Evolutionary conservation across 306 rosid species (phyloP), one percentile per base, ranked within the genome.

Genomic region (Cicer cuneatum): DNA sequence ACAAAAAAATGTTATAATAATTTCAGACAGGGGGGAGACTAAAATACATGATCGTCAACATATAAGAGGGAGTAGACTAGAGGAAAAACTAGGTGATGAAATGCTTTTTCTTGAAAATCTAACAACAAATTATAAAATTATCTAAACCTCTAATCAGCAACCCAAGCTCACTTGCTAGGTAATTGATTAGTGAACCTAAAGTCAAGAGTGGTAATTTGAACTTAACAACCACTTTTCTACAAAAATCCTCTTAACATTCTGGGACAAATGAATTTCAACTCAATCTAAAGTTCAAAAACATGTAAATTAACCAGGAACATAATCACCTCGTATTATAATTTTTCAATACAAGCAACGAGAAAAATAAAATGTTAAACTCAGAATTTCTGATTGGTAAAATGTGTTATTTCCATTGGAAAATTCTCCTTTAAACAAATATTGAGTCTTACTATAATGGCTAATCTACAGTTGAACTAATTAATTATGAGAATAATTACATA

Each of bases 201-300:
- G 45, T 59, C 29, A 60, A 35, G 43, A 60, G 51, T 41, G 43
- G 52, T 4, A 41, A 29, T 48, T 71, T 66, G 71, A 71, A 63
- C 35, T 70, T 71, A 74, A 42, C 48, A 48, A 15, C 65, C 38
- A 56, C 13, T 58, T 33, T 29, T 54, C 64, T 29, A 35, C 18
- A n/a, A 14, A 78, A 63, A 38, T 67, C 69, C 47, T 14, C 19
- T n/a, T 77, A 66, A 69, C 42, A 63, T 66, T 42, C 47, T 69
- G 61, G 53, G 41, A 56, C 43, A 69, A 51, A 59, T 60, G 41
- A 47, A 60, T 69, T 69, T 66, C 47, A 76, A 66, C 40, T 40
- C 60, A 35, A 77, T 68, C 18, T 13, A 53, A 72, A 41, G 54
- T 72, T 65, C 61, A 70, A 61, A 77, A 47, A 40, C 48, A 61